These are phyloP conservation scores for Escallonia rubra DNA, from an alignment of 129 eudicot species.

Conservation along the genomic window DNA sequence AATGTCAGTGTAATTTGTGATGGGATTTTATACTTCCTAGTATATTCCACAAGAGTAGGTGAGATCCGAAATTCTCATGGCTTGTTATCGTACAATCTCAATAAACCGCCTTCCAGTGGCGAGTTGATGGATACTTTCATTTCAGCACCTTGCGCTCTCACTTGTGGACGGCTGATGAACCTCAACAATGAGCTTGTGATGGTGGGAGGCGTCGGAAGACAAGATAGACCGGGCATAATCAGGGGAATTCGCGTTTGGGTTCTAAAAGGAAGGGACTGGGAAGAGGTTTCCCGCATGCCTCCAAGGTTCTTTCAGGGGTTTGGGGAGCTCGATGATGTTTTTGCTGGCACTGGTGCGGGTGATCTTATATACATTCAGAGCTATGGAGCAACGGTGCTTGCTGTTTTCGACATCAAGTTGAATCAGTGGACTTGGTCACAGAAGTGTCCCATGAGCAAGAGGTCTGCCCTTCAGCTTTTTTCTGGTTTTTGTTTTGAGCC, in stretches of 20 bases:
- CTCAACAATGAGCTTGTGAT: conserved; percentile 39
- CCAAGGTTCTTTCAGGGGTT: conserved; percentile 29
- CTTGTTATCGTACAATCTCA: conserved; percentile 27
- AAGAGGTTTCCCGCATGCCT: conserved; percentile 42
- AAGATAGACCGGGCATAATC: conserved; percentile 32
- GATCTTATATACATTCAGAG: conserved; percentile 51
- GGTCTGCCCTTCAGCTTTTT: conserved; percentile 42
- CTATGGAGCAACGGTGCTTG: conserved; percentile 44
- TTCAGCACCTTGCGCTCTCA: conserved; percentile 39
- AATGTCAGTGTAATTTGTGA: conserved; percentile 33
- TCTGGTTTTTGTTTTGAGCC: conserved; percentile 63
- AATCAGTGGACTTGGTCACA: conserved; percentile 44
- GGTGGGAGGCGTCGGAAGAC: conserved; percentile 52
- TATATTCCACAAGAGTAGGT: conserved; percentile 26
- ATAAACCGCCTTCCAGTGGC: conserved; percentile 2
- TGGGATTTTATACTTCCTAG: conserved; percentile 34
- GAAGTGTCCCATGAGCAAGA: conserved; percentile 35
- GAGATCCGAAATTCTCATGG: conserved; percentile 27
- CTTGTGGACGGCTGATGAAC: conserved; percentile 47
- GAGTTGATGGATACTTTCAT: conserved; percentile 20
- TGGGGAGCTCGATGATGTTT: conserved; percentile 52
- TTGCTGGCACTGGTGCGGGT: conserved; percentile 48
- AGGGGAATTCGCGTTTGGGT: conserved; percentile 55
- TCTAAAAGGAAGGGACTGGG: conserved; percentile 35
- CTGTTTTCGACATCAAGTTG: conserved; percentile 38